Percentiles rank a stretch among this genome's conserved stretches.
These are phyloP conservation scores for Dryadomyces quercivorus DNA, from an alignment of 2,329 filamentous ascomycete genomes.

Conservation along the genomic window DNA sequence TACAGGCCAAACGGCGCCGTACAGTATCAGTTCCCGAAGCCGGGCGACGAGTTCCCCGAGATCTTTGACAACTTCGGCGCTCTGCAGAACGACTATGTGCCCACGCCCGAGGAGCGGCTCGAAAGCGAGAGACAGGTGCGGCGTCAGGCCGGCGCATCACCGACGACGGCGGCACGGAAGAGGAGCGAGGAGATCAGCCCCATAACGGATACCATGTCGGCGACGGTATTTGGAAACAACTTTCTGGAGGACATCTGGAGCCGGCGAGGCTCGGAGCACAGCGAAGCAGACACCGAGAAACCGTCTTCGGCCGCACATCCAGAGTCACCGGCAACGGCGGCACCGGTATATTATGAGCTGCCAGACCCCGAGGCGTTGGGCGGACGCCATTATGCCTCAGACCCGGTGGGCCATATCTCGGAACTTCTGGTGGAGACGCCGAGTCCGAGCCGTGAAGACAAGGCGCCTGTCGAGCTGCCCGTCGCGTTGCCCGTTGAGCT, in stretches of 20 bases:
- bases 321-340: slow-evolving; percentile 18
- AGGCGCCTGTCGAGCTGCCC: slow-evolving; percentile 24
- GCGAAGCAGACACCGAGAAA: too few species aligned
- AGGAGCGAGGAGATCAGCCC: too few species aligned
- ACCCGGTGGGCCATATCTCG: slow-evolving; percentile 32
- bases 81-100: slow-evolving; percentile 17
- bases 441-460: slow-evolving; percentile 25
- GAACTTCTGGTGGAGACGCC: slow-evolving; percentile 36
- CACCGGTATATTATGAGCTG: slow-evolving; percentile 14
- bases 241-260: too few species aligned
- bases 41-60: slow-evolving; percentile 47
- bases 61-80: slow-evolving; percentile 26
- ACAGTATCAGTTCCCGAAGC: slow-evolving; percentile 44
- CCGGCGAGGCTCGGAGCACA: too few species aligned
- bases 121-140: slow-evolving; percentile 38
- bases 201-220: too few species aligned
- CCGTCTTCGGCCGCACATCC: neutral
- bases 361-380: slow-evolving; percentile 14
- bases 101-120: slow-evolving; percentile 40
- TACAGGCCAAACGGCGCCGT: slow-evolving; percentile 40
- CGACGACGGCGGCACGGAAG: too few species aligned
- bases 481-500: slow-evolving; percentile 34
- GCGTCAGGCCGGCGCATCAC: slow-evolving; percentile 11
- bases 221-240: too few species aligned
- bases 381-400: slow-evolving; percentile 14